These are phyloP conservation scores for Annulohypoxylon nitens DNA, from an alignment of 495 filamentous ascomycete genomes.

Conservation along the genomic window DNA sequence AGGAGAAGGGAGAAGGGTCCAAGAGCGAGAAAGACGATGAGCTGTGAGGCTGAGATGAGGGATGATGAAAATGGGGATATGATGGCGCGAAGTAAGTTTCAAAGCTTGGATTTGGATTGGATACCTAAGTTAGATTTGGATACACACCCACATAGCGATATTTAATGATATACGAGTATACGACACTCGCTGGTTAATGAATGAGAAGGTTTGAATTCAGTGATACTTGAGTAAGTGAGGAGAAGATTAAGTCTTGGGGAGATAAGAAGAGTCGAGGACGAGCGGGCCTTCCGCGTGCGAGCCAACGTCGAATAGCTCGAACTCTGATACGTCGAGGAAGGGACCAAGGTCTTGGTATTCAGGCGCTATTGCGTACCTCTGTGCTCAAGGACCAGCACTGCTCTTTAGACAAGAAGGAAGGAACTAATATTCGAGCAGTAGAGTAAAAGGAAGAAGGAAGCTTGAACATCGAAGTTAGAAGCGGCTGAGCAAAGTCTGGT, in stretches of 20 bases:
- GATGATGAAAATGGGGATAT: background rate
- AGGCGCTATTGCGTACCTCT: background rate
- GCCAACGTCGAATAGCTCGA: background rate
- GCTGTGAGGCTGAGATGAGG: constrained; percentile 4
- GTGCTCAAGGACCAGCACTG: background rate
- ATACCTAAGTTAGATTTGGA: constrained; percentile 10
- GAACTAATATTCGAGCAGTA: background rate
- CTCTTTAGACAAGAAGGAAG: background rate
- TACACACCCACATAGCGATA: background rate
- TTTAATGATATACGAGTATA: constrained; percentile 13
- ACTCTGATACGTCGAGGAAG: constrained; percentile 2
- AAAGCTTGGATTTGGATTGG: background rate
- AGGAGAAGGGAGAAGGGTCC: constrained; percentile 6
- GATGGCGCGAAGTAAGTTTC: background rate
- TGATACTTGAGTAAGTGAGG: background rate
- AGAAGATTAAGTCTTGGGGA: background rate
- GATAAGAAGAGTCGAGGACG: background rate
- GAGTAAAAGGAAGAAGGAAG: background rate
- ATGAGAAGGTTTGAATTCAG: background rate
- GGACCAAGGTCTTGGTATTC: background rate
- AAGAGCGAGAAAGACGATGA: constrained; percentile 29
- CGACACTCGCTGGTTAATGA: background rate
- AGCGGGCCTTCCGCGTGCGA: background rate
- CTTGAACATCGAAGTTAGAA: background rate
- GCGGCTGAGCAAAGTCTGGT: background rate